A percentile compares a stretch with the other conserved stretches of the same genome.
Evolutionary conservation across 345 rosid genomes (phyloP).

Genomic region (Syzygium jambos): DNA sequence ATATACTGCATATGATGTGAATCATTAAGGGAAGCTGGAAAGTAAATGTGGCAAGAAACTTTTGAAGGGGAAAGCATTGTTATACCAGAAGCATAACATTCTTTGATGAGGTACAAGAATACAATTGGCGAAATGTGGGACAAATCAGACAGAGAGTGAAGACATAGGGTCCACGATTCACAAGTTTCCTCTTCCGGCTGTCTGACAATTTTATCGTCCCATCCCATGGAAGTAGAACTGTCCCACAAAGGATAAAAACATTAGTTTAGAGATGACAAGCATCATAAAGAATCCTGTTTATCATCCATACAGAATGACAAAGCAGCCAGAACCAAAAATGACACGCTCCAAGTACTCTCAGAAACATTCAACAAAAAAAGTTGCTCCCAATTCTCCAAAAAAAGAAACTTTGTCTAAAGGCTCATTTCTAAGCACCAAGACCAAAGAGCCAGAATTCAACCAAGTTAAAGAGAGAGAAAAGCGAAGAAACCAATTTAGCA

Average conservation of each 20-base stretch:
- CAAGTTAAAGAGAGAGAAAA: not conserved
- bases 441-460: not conserved
- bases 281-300: no score
- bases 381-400: no score
- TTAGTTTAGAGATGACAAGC: no score
- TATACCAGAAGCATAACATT: constrained; percentile 65
- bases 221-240: no score
- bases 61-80: not conserved
- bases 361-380: no score
- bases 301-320: no score
- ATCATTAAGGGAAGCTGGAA: not conserved
- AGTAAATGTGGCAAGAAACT: not conserved
- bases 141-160: constrained; percentile 56
- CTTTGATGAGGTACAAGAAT: constrained; percentile 71
- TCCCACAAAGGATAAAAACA: no score
- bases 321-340: no score
- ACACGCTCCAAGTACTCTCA: no score
- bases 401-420: not conserved
- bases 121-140: constrained; percentile 61
- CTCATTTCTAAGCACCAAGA: not conserved
- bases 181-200: no score
- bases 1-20: not conserved
- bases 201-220: no score
- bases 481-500: not conserved
- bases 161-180: constrained; percentile 21